Percentiles rank a stretch among this genome's conserved stretches.
These are phyloP conservation scores for Yamadazyma endophytica DNA, from an alignment of 805 yeast species.

Conservation along the genomic window DNA sequence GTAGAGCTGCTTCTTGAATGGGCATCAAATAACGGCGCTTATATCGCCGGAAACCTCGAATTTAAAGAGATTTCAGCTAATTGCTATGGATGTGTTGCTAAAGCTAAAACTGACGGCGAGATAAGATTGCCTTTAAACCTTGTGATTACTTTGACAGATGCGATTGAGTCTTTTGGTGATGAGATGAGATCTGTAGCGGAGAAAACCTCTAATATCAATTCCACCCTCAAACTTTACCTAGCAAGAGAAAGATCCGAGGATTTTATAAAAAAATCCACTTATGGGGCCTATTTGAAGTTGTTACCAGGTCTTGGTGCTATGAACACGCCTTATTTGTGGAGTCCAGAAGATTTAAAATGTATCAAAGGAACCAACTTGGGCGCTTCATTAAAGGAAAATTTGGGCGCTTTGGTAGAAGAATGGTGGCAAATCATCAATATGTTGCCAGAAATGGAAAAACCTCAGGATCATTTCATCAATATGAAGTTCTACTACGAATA, in stretches of 20 bases:
- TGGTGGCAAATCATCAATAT: conserved; percentile 47
- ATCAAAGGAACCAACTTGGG: conserved; percentile 69
- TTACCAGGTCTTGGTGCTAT: conserved; percentile 38
- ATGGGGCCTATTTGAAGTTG: conserved; percentile 23
- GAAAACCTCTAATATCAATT: conserved; percentile 20
- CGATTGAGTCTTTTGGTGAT: conserved; percentile 17
- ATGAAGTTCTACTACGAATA: conserved; percentile 42
- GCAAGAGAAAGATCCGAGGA: conserved; percentile 22
- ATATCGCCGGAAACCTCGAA: too few relatives aligned
- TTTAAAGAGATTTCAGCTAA: too few relatives aligned
- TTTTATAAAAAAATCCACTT: conserved; percentile 16
- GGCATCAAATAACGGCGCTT: too few relatives aligned
- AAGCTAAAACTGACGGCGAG: too few relatives aligned
- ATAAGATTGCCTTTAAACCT: conserved; percentile 16
- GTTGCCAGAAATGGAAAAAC: conserved; percentile 26
- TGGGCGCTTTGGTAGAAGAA: conserved; percentile 49
- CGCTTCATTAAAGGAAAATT: conserved; percentile 46
- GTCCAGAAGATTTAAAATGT: conserved; percentile 42
- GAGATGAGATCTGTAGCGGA: conserved; percentile 7
- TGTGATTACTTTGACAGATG: conserved; percentile 19
- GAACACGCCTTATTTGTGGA: conserved; percentile 69
- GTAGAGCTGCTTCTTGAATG: too few relatives aligned
- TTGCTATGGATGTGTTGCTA: too few relatives aligned
- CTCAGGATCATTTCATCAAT: conserved; percentile 32
- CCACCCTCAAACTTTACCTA: conserved; percentile 32